Evolutionary conservation across 2,329 filamentous ascomycete species (phyloP), one percentile per base, ranked within the genome.

Genomic region (Nemania sp.): DNA sequence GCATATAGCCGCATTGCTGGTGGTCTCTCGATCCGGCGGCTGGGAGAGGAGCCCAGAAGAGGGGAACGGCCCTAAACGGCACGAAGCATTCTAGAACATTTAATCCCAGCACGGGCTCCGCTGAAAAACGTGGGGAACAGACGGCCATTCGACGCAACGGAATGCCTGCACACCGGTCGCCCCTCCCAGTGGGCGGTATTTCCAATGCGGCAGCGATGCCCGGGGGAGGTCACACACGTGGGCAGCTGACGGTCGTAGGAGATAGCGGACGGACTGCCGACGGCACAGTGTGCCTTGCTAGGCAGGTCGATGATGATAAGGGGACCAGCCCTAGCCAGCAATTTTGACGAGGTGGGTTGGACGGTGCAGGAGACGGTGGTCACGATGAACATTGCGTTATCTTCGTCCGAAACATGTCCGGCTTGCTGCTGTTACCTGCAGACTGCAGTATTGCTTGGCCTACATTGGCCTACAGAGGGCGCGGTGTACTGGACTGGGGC

Each of bases 91-190:
- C 65, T 66, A 66, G 64, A 66, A 67, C 60, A 30, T 60, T 37
- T 53, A 43, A 57, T 58, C 60, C 64, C 56, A 62, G 58, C 50
- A 58, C 53, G 55, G 51, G 60, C 19, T 62, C 59, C 58, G 64
- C 63, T 54, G 55, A 62, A 54, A 66, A 66, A 67, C 64, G 63
- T 66, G 65, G 63, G 65, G 65, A 64, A 61, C 43, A 49, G 52
- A 36, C 46, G 45, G 44, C 60, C 37, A 56, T 58, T 56, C 45
- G 52, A 57, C 47, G 31, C 39, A 33, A 12, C 22, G 24, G 43
- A 24, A 60, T 54, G 51, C 56, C 45, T 59, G 56, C 54, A 57
- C 53, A 60, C 57, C 57, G 57, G 57, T 60, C 57, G 49, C 49
- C 48, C 53, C 46, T 47, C 49, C 45, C 40, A 44, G 50, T 52